phyloP scores from a whole-genome alignment of 2,329 filamentous ascomycete species.

The Lanzia echinophila region DNA sequence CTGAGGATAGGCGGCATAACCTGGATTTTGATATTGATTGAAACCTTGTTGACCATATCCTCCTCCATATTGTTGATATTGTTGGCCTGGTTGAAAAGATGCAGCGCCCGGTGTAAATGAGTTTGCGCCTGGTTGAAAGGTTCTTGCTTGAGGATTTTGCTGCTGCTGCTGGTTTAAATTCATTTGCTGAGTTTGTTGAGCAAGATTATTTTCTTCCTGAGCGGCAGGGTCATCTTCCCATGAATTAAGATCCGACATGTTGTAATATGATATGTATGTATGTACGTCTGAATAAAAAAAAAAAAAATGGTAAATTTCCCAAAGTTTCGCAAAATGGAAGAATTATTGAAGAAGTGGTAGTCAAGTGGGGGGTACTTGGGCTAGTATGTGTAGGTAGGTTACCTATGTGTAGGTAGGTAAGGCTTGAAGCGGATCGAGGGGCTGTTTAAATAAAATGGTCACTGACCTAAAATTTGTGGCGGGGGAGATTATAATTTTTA shows the following conservation, averaged over 20 bases:
- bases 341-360: neutral
- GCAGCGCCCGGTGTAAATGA: constrained; percentile 68
- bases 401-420: constrained; percentile 1
- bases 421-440: constrained; percentile 1
- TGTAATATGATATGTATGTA: constrained; percentile 14
- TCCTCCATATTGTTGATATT: constrained; percentile 52
- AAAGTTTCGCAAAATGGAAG: neutral
- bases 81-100: constrained; percentile 66
- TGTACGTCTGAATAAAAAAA: too few relatives aligned
- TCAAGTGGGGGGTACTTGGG: too few relatives aligned
- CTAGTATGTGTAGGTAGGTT: too few relatives aligned
- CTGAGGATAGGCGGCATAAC: constrained; percentile 49
- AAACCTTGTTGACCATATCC: constrained; percentile 48
- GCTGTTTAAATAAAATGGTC: neutral
- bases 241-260: constrained; percentile 85
- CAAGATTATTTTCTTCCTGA: constrained; percentile 64
- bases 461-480: neutral
- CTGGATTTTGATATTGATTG: constrained; percentile 45
- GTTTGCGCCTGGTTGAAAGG: constrained; percentile 61
- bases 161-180: constrained; percentile 62
- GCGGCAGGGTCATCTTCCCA: constrained; percentile 85
- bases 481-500: neutral
- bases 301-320: too few relatives aligned
- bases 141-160: constrained; percentile 32
- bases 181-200: constrained; percentile 69